Evolutionary conservation across 768 basidiomycete genomes (phyloP), one percentile per base, ranked within the genome.

Genomic region (Rhizopogon roseolus): DNA sequence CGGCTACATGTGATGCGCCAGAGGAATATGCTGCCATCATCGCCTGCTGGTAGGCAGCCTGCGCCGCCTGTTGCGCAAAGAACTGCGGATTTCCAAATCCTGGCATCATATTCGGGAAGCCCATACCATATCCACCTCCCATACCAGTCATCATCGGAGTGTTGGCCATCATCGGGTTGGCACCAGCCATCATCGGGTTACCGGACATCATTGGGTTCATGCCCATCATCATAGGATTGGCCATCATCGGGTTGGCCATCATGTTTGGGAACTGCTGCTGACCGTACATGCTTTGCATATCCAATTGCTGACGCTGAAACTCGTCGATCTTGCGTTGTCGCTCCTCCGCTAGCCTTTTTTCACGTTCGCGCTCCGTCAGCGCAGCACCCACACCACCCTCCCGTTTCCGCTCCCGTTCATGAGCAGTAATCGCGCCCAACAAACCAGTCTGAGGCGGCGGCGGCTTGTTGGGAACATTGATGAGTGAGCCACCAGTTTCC

Each of bases 371-470:
- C 72, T 98, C 95, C 0, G 97, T 98, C 62, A 99, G 72, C 2
- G 93, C 82, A 25, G 95, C 94, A 49, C 96, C 97, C 16, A 98
- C 84, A 37, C 96, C 96, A 49, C 97, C 95, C 54, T 96, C 94
- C 28, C 93, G 85, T 65, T 96, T 93, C 56, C 93, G 79, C 53
- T 98, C 96, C 50, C 92, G 81, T 70, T 99, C 93, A 66, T 97
- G 93, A 8, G 89, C 91, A 41, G 93, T 93, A 62, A 98, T 93
- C 2, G 96, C 96, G 16, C 97, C 97, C 46, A 99, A 84, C 41
- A 98, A 79, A 38, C 97, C 97, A 41, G 90, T 92, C 71, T 96
- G 93, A 7, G 97, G 95, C 2, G 93, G 91, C 0, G 92, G 93
- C 0, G 95, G 93, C 66, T 96, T 96, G 64, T 86, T 84, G 4